Evolutionary conservation across 2,329 filamentous ascomycete genomes (phyloP), one percentile per base, ranked within the genome.

Genomic region (Aspergillus niger): DNA sequence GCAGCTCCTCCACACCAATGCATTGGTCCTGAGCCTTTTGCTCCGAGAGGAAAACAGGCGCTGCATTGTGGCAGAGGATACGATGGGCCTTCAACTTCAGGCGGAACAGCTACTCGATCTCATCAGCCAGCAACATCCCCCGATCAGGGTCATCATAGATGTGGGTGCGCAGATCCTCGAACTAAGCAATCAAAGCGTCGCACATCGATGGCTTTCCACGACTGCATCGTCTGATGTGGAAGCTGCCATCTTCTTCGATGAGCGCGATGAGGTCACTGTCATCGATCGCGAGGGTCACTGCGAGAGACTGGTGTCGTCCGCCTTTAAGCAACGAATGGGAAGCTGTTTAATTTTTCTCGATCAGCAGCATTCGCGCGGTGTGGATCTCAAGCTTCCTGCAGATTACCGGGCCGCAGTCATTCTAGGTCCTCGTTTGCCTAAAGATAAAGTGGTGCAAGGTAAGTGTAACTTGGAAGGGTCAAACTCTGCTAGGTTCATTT

Each of bases 121-220:
- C 2, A 74, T 89, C 0, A 70, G 76, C 0, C 38, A 52, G 0
- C 71, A 84, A 48, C 44, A 76, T 0, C 73, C 76, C 0, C 69
- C 73, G 0, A 77, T 84, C 0, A 79, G 82, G 0, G 87, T 91
- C 0, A 81, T 92, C 0, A 77, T 92, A 0, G 89, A 92, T 62
- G 88, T 89, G 0, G 89, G 89, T 0, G 89, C 89, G 0, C 85
- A 89, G 54, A 83, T 92, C 4, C 71, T 92, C 0, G 88, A 91
- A 36, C 72, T 87, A 0, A 78, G 76, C n/a, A 91, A 91, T 62
- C 4, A 74, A 0, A 73, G 81, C 1, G 77, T 91, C 2, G 84
- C 85, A 0, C 61, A 66, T 6, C 59, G 65, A 1, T 91, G 86
- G 87, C 69, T 91, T 1, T 17, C 26, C 0, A 48, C 68, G 8